Conservation (phyloP, 371 early-diverging fungal species). For the Mortierella sp. region DNA sequence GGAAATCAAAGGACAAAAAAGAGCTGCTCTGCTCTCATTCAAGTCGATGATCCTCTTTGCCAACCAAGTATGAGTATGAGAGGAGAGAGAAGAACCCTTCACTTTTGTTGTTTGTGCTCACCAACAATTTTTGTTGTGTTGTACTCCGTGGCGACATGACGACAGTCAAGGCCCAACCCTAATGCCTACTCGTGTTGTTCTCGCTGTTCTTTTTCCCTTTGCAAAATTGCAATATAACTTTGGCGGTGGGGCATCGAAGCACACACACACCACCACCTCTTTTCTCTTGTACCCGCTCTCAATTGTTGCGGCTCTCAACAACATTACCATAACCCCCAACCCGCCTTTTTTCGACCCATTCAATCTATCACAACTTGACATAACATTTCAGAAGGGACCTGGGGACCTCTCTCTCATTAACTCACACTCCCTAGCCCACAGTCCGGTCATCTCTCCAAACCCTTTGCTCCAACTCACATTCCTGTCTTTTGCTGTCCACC, state of each 20-base stretch:
- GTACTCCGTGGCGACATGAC: not conserved
- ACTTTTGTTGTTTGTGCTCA: not conserved
- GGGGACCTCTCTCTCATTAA: not conserved
- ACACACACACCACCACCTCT: not conserved
- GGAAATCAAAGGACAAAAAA: not conserved
- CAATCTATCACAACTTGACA: not conserved
- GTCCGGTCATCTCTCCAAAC: not conserved
- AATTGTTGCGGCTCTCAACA: conserved; percentile 7
- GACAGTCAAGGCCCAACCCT: conserved; percentile 2
- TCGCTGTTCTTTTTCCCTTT: conserved; percentile 16
- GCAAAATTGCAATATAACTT: conserved; percentile 23
- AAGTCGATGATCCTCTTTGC: conserved; percentile 11
- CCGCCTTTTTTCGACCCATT: conserved; percentile 1
- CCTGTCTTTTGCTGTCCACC: not conserved
- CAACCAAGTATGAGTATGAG: not conserved
- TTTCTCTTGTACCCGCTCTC: conserved; percentile 9
- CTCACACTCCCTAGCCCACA: not conserved
- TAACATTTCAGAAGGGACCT: not conserved
- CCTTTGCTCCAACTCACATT: not conserved
- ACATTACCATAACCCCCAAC: not conserved
- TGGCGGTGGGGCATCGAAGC: conserved; percentile 9
- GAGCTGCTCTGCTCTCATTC: not conserved
- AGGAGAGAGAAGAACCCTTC: not conserved
- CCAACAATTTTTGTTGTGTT: not conserved
- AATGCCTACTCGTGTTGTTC: not conserved